Percentiles rank a stretch among this genome's conserved stretches.
Conservation (phyloP, 1,284 basidiomycete species). For the Malassezia dermatis region DNA sequence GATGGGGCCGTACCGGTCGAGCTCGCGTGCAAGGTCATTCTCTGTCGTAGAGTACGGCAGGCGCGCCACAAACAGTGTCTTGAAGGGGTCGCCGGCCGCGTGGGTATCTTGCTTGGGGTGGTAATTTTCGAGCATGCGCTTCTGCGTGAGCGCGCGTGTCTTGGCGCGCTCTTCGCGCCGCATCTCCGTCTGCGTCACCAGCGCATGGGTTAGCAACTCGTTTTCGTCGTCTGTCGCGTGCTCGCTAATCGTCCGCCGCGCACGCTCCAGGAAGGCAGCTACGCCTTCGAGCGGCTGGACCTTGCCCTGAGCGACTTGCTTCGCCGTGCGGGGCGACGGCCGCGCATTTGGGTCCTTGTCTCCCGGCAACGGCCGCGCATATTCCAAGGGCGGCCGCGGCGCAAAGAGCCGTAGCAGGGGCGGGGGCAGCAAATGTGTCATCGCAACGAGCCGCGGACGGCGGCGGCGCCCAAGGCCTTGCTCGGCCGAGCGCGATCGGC, state of each 20-base stretch:
- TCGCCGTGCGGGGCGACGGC: constrained; percentile 16
- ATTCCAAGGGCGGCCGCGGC: constrained; percentile 32
- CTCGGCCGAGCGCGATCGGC: background rate
- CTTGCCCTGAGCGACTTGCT: constrained; percentile 16
- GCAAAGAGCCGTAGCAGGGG: constrained; percentile 41
- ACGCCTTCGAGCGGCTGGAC: constrained; percentile 35
- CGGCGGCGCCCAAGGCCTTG: background rate
- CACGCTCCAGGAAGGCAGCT: constrained; percentile 30
- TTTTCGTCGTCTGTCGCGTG: constrained; percentile 36
- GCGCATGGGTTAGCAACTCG: constrained; percentile 21
- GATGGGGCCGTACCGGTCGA: constrained; percentile 87
- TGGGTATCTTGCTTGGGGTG: constrained; percentile 82
- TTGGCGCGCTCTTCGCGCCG: constrained; percentile 21
- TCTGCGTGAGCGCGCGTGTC: constrained; percentile 14
- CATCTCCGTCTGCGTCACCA: constrained; percentile 28
- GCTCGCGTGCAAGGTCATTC: constrained; percentile 79
- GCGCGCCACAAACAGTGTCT: constrained; percentile 90
- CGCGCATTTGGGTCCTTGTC: constrained; percentile 27
- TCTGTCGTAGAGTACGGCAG: constrained; percentile 85
- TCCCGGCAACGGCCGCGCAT: constrained; percentile 21
- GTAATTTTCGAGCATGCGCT: constrained; percentile 53
- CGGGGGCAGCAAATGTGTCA: constrained; percentile 45
- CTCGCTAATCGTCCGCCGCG: constrained; percentile 32
- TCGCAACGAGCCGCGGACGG: constrained; percentile 7
- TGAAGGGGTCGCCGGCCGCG: constrained; percentile 94